Conservation (phyloP, 306 rosid genomes). For the Lagenaria siceraria region DNA sequence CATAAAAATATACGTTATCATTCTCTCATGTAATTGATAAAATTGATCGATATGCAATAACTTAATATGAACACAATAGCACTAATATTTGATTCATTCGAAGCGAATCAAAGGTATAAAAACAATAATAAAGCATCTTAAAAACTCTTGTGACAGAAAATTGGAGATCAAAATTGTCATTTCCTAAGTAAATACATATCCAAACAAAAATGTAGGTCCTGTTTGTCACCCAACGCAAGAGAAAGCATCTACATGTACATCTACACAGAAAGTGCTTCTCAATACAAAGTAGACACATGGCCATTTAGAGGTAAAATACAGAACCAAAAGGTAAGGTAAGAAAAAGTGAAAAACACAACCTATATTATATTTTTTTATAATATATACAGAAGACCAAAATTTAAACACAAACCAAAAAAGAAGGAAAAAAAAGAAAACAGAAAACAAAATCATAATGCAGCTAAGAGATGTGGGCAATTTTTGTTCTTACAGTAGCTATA, state of each 20-base stretch:
- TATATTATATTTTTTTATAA: not conserved
- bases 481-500: slow-evolving; percentile 1
- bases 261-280: not conserved
- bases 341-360: not conserved
- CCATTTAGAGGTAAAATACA: not conserved
- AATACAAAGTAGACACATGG: not conserved
- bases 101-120: not conserved
- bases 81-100: not conserved
- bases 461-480: not conserved
- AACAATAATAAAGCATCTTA: not conserved
- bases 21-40: not conserved
- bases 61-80: not conserved
- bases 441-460: not conserved
- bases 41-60: not conserved
- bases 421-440: not conserved
- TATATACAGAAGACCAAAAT: slow-evolving; percentile 9
- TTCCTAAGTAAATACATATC: not conserved
- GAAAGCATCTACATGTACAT: not conserved
- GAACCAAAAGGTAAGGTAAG: not conserved
- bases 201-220: not conserved
- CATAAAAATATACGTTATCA: not conserved
- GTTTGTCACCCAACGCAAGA: not conserved
- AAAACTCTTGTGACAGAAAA: not conserved
- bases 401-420: not conserved
- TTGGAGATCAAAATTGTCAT: not conserved